Evolutionary conservation across 2,329 filamentous ascomycete genomes (phyloP).

Genomic region (Cadophora malorum): DNA sequence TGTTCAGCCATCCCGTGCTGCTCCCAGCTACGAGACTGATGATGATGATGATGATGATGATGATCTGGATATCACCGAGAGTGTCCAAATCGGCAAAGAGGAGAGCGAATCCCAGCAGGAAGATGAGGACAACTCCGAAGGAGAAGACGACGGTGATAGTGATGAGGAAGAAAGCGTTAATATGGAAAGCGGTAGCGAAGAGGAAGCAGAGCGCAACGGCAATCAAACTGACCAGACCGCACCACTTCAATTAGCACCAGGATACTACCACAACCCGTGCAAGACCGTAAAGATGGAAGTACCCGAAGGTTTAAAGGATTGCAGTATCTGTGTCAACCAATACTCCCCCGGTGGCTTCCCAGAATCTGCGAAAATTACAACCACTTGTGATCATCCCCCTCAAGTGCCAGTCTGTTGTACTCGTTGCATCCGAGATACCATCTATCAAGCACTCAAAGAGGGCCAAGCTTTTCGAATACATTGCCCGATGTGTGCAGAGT

Average conservation of each 20-base stretch:
- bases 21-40: background rate
- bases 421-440: constrained; percentile 24
- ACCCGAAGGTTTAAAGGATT: constrained; percentile 20
- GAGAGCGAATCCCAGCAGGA: background rate
- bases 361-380: constrained; percentile 26
- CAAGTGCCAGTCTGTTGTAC: constrained; percentile 27
- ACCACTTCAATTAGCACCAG: background rate
- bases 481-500: constrained; percentile 30
- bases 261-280: background rate
- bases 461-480: constrained; percentile 23
- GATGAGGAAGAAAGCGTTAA: background rate
- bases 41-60: background rate
- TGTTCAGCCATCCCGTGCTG: no score
- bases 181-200: background rate
- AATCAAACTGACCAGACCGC: background rate
- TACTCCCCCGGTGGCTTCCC: constrained; percentile 22
- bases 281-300: background rate
- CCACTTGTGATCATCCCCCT: constrained; percentile 24
- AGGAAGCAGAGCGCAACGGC: background rate
- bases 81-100: no score
- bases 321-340: constrained; percentile 24
- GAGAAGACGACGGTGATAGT: background rate
- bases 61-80: background rate
- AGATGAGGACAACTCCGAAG: background rate
- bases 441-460: constrained; percentile 19